Evolutionary conservation across 139 green algal genomes (phyloP), one percentile per base, ranked within the genome.

Genomic region (Tetradesmus lagerheimii): DNA sequence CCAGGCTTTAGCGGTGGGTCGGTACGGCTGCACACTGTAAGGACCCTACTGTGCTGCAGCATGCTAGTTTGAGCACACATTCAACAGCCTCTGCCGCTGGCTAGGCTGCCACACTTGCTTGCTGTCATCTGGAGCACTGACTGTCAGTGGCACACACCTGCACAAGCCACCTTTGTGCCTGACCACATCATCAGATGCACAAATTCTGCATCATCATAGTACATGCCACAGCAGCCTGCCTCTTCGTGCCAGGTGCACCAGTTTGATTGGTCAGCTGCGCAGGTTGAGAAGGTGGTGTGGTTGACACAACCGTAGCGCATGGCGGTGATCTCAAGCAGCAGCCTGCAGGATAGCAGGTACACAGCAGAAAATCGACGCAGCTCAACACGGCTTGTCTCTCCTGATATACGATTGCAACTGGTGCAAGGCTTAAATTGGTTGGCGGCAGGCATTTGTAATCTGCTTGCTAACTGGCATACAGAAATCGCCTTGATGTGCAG

Each of bases 261-360:
- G 84, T 89, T 81, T 5, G 29, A 31, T 29, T 78, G 62, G 83
- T 88, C 83, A 15, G 29, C 66, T 23, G 84, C 41, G 39, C 84
- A 89, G 31, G 27, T 34, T 18, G 31, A 18, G 18, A 83, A 67
- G 29, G 39, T 31, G 29, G 41, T 81, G 62, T 80, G 37, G 66
- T 81, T 89, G 37, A 66, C 18, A 67, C 84, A 89, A 27, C n/a
- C 64, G 31, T 89, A 89, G 25, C 84, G 84, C 84, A 89, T 89
- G 62, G 84, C 84, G 29, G 84, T 89, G 9, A 89, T 62, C 39
- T 89, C 27, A 41, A 89, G 41, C 84, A 89, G 35, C 82, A 87
- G 57, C 82, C 82, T 87, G 82, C 80, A 86, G 45, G 18, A 75
- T 29, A 35, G 35, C 34, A 50, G 4, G 20, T 62, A 14, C 47